Evolutionary conservation across 768 basidiomycete genomes (phyloP).

Genomic region (Mrakia blollopis): DNA sequence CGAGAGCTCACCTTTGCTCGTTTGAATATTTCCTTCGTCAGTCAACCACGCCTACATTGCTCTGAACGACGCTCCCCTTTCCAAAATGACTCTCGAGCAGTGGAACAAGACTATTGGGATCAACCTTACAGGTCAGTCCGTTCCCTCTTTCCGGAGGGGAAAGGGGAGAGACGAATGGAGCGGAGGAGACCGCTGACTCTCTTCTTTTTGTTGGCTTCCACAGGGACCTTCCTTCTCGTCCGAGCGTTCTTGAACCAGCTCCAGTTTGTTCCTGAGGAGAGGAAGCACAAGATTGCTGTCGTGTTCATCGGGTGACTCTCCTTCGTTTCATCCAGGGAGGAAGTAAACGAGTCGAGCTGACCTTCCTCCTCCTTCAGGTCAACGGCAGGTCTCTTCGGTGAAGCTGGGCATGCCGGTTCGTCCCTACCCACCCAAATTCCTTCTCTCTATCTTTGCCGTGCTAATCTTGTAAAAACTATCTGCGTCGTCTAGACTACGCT

Average conservation of each 20-base stretch:
- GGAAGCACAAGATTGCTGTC: constrained; percentile 56
- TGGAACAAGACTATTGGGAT: constrained; percentile 60
- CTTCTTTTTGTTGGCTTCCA: not conserved
- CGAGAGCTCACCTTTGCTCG: constrained; percentile 43
- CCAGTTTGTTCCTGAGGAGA: constrained; percentile 43
- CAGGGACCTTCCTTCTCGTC: constrained; percentile 58
- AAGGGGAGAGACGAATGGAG: too few relatives aligned
- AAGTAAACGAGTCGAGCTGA: not conserved
- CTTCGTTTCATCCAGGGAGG: not conserved
- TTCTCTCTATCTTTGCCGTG: not conserved
- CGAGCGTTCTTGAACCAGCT: constrained; percentile 57
- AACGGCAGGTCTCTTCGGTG: constrained; percentile 67
- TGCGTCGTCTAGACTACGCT: constrained; percentile 35
- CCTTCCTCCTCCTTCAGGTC: not conserved
- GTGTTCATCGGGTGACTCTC: constrained; percentile 54
- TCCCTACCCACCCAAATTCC: not conserved
- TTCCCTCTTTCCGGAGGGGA: not conserved
- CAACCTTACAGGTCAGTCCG: constrained; percentile 52
- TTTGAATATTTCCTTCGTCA: constrained; percentile 40
- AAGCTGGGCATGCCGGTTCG: constrained; percentile 51
- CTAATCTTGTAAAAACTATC: not conserved
- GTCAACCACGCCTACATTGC: constrained; percentile 55
- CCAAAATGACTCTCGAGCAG: constrained; percentile 57
- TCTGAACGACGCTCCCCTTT: constrained; percentile 50
- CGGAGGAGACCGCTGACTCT: not conserved